Evolutionary conservation across 176 grass and related monocot genomes (phyloP), one percentile per base, ranked within the genome.

Genomic region (Paspalum notatum): DNA sequence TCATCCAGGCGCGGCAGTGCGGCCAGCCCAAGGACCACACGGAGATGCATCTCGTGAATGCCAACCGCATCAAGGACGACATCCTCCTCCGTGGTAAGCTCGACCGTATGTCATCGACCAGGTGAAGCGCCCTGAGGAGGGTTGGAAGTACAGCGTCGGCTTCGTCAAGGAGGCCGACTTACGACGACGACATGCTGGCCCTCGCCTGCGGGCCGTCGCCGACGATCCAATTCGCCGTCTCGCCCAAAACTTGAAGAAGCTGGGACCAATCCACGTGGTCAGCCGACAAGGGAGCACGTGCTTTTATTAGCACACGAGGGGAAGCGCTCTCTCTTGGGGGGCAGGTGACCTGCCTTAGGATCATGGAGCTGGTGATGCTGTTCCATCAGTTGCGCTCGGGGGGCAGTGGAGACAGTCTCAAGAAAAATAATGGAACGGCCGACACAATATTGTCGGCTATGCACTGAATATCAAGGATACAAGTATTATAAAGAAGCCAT

Each of bases 191-290:
- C 70, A 91, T 84, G 40, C 78, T 99, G 16, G 96, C 92, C 6
- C 86, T 99, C 7, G 90, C 90, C 4, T 99, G 96, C 40, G 96
- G 96, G 45, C 92, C 96, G 10, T 90, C 88, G 71, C 90, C 96
- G 1, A 99, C 95, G 96, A 93, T 99, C 79, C 83, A 99, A 82
- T 99, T 95, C 72, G 96, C 92, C 46, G 71, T 99, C 78, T 64
- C 67, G 57, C 92, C 96, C 11, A n/a, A n/a, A 95, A 93, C 71
- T 62, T 99, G 72, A 92, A 95, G 90, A 99, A 95, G 82, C 89
- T 99, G 90, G n/a, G n/a, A n/a, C n/a, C n/a, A n/a, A n/a, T n/a
- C n/a, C n/a, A n/a, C n/a, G n/a, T n/a, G n/a, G n/a, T n/a, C n/a
- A n/a, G n/a, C n/a, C n/a, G n/a, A n/a, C n/a, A n/a, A n/a, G n/a